Percentiles rank a stretch among this genome's conserved stretches.
These are phyloP conservation scores for Pseudogymnoascus sp. DNA, from an alignment of 2,329 filamentous ascomycete genomes.

Conservation along the genomic window DNA sequence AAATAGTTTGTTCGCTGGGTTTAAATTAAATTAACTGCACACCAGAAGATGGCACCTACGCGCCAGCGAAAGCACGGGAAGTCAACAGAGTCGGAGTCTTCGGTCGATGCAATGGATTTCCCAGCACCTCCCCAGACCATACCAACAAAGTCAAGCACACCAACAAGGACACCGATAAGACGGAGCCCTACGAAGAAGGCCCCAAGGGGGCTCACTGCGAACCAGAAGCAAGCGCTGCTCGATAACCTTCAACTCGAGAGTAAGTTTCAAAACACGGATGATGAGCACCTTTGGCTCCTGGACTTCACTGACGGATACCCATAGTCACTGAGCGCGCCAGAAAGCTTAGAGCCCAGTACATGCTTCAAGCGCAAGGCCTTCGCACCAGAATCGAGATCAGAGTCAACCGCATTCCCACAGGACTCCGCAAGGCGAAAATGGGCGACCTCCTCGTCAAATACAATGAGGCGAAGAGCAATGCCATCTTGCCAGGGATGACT, in stretches of 20 bases:
- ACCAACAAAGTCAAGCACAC: constrained; percentile 33
- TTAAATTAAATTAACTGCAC: constrained; percentile 12
- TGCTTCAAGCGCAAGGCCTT: constrained; percentile 77
- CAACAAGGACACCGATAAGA: constrained; percentile 31
- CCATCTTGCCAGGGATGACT: constrained; percentile 5
- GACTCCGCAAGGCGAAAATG: constrained; percentile 73
- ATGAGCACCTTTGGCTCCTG: constrained; percentile 13
- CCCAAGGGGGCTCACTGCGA: constrained; percentile 53
- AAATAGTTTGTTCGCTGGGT: neutral
- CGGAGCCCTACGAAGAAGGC: constrained; percentile 58
- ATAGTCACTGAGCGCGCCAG: constrained; percentile 80
- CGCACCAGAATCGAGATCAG: constrained; percentile 84
- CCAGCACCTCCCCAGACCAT: constrained; percentile 23
- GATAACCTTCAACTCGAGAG: constrained; percentile 86
- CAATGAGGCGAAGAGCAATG: constrained; percentile 15
- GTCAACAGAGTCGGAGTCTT: constrained; percentile 30
- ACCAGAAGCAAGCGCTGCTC: constrained; percentile 79
- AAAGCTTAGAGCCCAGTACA: constrained; percentile 82
- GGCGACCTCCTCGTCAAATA: constrained; percentile 54
- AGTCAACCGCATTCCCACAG: constrained; percentile 81
- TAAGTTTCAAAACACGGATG: constrained; percentile 37
- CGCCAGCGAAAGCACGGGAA: constrained; percentile 39
- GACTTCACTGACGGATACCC: constrained; percentile 16
- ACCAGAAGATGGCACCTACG: constrained; percentile 38
- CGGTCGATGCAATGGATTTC: constrained; percentile 22